These are phyloP conservation scores for Raffaelea ambrosiae DNA, from an alignment of 2,329 filamentous ascomycete genomes.

Conservation along the genomic window DNA sequence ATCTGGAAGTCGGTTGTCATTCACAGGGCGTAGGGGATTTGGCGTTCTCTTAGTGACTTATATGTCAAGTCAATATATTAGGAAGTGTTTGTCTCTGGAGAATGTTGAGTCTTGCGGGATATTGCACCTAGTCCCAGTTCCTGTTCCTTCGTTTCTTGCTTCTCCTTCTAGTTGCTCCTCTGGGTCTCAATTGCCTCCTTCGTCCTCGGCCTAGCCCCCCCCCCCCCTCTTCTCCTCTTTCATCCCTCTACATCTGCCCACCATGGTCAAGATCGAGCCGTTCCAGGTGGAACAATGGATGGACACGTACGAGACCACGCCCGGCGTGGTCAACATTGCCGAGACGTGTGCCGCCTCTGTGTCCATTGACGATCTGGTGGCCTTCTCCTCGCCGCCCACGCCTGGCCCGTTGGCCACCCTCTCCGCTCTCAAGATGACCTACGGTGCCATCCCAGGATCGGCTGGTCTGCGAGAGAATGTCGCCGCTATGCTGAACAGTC, in stretches of 20 bases:
- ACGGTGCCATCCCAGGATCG: slow-evolving; percentile 67
- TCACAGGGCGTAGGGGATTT: too few relatives aligned
- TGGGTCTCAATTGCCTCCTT: too few relatives aligned
- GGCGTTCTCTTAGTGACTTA: too few relatives aligned
- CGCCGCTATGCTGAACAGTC: slow-evolving; percentile 43
- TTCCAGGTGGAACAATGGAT: slow-evolving; percentile 70
- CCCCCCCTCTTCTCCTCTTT: too few relatives aligned
- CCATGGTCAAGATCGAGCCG: slow-evolving; percentile 39
- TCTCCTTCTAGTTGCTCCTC: too few relatives aligned
- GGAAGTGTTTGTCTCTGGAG: too few relatives aligned
- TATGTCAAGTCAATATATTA: too few relatives aligned
- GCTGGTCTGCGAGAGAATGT: slow-evolving; percentile 55
- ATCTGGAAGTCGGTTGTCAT: too few relatives aligned
- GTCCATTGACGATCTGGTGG: slow-evolving; percentile 58
- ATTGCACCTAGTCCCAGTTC: too few relatives aligned
- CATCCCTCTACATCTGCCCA: slow-evolving; percentile 3
- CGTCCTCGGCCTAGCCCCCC: too few relatives aligned
- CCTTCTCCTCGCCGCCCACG: slow-evolving; percentile 47
- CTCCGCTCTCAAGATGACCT: slow-evolving; percentile 50
- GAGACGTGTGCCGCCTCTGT: slow-evolving; percentile 73
- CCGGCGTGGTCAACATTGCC: slow-evolving; percentile 59
- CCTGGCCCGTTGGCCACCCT: slow-evolving; percentile 34
- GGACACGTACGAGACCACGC: slow-evolving; percentile 49
- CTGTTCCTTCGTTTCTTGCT: too few relatives aligned
- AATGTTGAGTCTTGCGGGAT: too few relatives aligned